A percentile compares a stretch with the other conserved stretches of the same genome.
phyloP scores from a whole-genome alignment of 2,329 filamentous ascomycete genomes.

The Venturia nashicola region DNA sequence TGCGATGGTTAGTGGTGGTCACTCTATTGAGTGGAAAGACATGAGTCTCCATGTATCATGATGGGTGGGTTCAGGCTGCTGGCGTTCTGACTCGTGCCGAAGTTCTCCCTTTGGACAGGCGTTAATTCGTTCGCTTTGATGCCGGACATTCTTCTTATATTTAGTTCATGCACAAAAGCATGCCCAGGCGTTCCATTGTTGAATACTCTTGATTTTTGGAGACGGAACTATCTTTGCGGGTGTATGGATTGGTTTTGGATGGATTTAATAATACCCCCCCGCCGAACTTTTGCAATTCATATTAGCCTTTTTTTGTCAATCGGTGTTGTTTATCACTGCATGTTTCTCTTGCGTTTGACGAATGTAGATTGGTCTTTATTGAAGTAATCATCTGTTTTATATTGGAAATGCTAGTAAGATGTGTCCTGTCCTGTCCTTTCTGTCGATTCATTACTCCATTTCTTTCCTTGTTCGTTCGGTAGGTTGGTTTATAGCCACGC shows the following conservation, averaged over 20 bases:
- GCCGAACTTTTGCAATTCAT: neutral
- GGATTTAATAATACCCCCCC: neutral
- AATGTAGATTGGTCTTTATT: too few relatives aligned
- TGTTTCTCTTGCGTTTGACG: too few relatives aligned
- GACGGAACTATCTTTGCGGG: neutral
- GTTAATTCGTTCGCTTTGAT: neutral
- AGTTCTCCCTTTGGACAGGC: neutral
- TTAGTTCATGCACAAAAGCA: neutral
- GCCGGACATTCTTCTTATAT: neutral
- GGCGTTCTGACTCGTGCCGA: neutral
- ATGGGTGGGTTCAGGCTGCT: neutral
- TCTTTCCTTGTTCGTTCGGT: too few relatives aligned
- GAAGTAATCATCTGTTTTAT: too few relatives aligned
- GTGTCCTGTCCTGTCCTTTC: too few relatives aligned
- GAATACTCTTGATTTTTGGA: neutral
- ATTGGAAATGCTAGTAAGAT: too few relatives aligned
- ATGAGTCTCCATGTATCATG: neutral
- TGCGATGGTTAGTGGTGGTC: neutral
- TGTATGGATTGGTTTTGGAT: neutral
- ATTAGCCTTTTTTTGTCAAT: neutral
- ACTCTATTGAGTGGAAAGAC: neutral
- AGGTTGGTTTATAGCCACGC: too few relatives aligned
- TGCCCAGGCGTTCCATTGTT: neutral
- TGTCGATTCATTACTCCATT: too few relatives aligned
- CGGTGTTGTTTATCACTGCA: too few relatives aligned